These are phyloP conservation scores for Fraxinus ornus DNA, from an alignment of 305 asterid species.

Conservation along the genomic window DNA sequence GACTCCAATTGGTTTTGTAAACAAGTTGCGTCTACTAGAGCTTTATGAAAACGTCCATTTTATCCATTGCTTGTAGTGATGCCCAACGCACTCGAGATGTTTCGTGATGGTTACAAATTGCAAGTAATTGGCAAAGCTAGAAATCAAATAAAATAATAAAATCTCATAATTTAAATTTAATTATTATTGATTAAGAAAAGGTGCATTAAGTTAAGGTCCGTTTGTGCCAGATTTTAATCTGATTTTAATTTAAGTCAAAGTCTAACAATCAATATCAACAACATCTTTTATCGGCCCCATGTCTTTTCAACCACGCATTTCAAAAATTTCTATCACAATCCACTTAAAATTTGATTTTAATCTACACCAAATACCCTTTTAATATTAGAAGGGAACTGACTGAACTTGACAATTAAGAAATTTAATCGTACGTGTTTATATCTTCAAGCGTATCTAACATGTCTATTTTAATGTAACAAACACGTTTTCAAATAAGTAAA, in stretches of 20 bases:
- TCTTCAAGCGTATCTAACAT: not conserved
- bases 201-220: no score
- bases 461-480: not conserved
- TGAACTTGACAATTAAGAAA: not conserved
- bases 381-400: not conserved
- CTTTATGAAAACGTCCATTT: not conserved
- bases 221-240: no score
- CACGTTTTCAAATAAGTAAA: not conserved
- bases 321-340: no score
- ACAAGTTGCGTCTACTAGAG: not conserved
- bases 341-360: no score
- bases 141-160: not conserved
- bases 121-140: not conserved
- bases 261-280: no score
- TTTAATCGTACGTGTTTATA: not conserved
- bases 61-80: conserved; percentile 1
- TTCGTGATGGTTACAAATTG: not conserved
- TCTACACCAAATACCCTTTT: no score
- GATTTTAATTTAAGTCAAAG: no score
- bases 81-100: not conserved
- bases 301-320: no score
- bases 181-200: not conserved
- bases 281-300: no score
- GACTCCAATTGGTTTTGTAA: not conserved
- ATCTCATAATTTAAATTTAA: not conserved